Conservation (phyloP, 768 basidiomycete species). For the Asterophora lycoperdoides region DNA sequence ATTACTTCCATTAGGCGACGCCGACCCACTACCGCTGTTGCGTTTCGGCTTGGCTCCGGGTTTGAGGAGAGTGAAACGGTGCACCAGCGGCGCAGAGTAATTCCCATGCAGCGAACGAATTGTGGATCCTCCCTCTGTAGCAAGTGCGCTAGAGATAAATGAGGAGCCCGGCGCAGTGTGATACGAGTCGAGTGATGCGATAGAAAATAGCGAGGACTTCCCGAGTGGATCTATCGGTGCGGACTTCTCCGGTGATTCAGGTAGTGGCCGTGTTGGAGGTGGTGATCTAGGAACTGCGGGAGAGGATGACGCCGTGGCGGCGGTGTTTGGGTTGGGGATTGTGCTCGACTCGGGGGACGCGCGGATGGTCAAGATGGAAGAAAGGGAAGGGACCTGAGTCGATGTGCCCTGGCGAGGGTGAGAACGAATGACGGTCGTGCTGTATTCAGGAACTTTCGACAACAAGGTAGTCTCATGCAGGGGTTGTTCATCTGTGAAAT, state of each 20-base stretch:
- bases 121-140: conserved; percentile 77
- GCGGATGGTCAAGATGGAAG: conserved; percentile 70
- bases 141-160: conserved; percentile 49
- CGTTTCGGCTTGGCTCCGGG: conserved; percentile 64
- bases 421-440: conserved; percentile 60
- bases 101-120: conserved; percentile 43
- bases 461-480: conserved; percentile 41
- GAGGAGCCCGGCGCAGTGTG: conserved; percentile 57
- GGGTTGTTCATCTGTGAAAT: conserved; percentile 47
- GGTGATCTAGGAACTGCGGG: conserved; percentile 19
- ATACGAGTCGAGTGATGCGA: conserved; percentile 58
- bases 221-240: conserved; percentile 34
- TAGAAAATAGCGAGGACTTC: conserved; percentile 48
- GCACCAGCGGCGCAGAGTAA: conserved; percentile 51
- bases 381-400: conserved; percentile 49
- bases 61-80: conserved; percentile 84
- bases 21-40: conserved; percentile 28
- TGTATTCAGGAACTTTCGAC: conserved; percentile 53
- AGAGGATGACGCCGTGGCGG: conserved; percentile 21
- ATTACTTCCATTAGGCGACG: conserved; percentile 28
- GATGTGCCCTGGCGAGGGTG: conserved; percentile 37
- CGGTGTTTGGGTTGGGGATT: conserved; percentile 37
- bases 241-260: conserved; percentile 14
- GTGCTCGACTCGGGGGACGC: conserved; percentile 49
- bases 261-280: conserved; percentile 12